Conservation (phyloP, 208 protist genomes). For the Leishmania guyanensis region DNA sequence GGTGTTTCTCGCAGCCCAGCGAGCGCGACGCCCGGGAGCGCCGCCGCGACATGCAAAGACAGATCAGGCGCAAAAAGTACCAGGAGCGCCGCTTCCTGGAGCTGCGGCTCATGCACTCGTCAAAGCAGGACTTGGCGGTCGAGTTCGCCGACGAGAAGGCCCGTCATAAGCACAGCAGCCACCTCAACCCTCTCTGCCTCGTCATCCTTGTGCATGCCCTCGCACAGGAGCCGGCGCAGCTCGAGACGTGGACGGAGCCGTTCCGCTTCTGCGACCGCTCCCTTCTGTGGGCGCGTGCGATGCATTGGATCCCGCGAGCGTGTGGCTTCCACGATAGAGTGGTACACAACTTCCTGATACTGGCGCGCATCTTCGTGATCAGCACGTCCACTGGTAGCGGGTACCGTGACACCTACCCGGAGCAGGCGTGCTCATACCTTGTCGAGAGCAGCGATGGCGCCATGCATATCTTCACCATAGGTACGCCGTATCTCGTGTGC, state of each 20-base stretch:
- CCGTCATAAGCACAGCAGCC: constrained; percentile 35
- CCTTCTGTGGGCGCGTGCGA: constrained; percentile 59
- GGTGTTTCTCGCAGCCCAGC: constrained; percentile 36
- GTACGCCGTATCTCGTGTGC: constrained; percentile 74
- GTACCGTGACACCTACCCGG: constrained; percentile 62
- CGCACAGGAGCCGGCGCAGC: constrained; percentile 48
- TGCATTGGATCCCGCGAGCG: constrained; percentile 85
- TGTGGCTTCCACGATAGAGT: constrained; percentile 68
- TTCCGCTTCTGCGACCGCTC: constrained; percentile 85
- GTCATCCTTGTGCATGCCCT: constrained; percentile 74
- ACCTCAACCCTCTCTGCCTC: constrained; percentile 72
- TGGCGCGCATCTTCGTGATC: constrained; percentile 85
- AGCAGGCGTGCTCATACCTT: constrained; percentile 82
- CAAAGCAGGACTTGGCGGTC: constrained; percentile 67
- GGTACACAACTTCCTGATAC: constrained; percentile 52
- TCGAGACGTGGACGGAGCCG: constrained; percentile 86
- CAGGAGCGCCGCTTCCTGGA: constrained; percentile 78
- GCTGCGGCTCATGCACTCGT: constrained; percentile 54
- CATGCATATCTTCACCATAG: constrained; percentile 88
- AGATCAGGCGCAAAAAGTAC: constrained; percentile 80
- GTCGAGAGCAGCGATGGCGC: constrained; percentile 49
- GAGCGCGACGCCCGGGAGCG: constrained; percentile 55
- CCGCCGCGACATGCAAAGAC: constrained; percentile 60
- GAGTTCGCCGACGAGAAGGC: constrained; percentile 69
- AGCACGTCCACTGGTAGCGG: constrained; percentile 48